Conservation (phyloP, 352 stramenopile species). For the Pythium dissotocum region DNA sequence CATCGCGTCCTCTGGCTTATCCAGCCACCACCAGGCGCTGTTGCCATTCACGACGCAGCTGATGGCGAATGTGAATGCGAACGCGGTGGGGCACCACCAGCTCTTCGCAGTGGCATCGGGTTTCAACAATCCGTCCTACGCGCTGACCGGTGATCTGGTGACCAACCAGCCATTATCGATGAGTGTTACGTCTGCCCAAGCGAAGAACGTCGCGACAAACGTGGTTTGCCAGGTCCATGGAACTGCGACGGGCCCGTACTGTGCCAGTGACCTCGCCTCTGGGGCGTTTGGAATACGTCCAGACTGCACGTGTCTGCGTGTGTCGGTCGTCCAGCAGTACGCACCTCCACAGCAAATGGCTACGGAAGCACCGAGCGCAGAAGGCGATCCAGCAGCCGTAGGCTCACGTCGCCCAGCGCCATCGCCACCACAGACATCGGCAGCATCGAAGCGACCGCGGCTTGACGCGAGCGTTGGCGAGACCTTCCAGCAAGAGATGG, state of each 20-base stretch:
- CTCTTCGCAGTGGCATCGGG: neutral
- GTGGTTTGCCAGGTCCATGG: constrained; percentile 20
- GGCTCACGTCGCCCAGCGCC: neutral
- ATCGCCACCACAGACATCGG: neutral
- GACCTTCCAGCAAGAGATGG: neutral
- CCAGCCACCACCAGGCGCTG: constrained; percentile 12
- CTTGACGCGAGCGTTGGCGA: neutral
- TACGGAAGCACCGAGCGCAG: neutral
- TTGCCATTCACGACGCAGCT: neutral
- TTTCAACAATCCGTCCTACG: neutral
- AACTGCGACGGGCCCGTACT: neutral
- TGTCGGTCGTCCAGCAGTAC: constrained; percentile 9
- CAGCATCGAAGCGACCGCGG: neutral
- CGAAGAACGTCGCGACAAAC: constrained; percentile 1
- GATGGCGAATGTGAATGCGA: constrained; percentile 9
- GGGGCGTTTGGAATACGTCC: neutral
- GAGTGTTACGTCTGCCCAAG: neutral
- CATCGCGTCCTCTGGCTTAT: neutral
- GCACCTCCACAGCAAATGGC: neutral
- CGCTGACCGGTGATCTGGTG: neutral
- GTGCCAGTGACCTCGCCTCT: neutral
- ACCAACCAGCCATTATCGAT: neutral
- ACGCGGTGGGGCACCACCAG: neutral
- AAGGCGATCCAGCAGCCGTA: neutral
- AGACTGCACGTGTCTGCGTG: constrained; percentile 16